Conservation (phyloP, 306 rosid genomes). For the Inga oerstediana region DNA sequence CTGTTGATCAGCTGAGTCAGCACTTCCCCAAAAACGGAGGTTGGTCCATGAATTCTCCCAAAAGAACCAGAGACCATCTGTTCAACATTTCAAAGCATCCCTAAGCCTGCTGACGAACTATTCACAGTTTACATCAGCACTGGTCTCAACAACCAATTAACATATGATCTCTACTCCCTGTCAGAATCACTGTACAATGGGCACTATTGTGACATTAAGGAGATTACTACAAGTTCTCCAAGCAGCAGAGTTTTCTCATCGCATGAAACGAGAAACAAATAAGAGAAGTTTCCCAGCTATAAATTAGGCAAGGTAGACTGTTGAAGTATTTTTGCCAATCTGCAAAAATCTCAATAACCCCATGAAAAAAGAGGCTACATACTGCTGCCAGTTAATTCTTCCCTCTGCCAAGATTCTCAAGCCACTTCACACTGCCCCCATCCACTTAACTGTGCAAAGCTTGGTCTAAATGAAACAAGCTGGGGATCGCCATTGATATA, state of each 20-base stretch:
- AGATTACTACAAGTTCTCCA: slow-evolving; percentile 39
- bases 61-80: slow-evolving; percentile 17
- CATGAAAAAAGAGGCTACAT: slow-evolving; percentile 44
- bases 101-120: slow-evolving; percentile 26
- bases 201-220: slow-evolving; percentile 37
- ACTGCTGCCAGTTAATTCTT: slow-evolving; percentile 37
- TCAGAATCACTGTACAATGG: slow-evolving; percentile 48
- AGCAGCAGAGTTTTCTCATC: slow-evolving; percentile 41
- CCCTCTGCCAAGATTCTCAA: slow-evolving; percentile 27
- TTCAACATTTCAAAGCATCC: slow-evolving; percentile 19
- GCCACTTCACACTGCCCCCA: slow-evolving; percentile 46
- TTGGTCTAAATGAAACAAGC: slow-evolving; percentile 37
- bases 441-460: slow-evolving; percentile 46
- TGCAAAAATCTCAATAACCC: slow-evolving; percentile 38
- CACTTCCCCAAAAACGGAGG: slow-evolving; percentile 23
- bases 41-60: slow-evolving; percentile 11
- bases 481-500: slow-evolving; percentile 33
- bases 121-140: slow-evolving; percentile 30
- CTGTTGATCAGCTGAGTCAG: slow-evolving; percentile 36
- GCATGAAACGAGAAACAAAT: slow-evolving; percentile 31
- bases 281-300: slow-evolving; percentile 19
- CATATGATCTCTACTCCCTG: slow-evolving; percentile 29
- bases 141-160: slow-evolving; percentile 37
- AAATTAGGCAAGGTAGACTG: slow-evolving; percentile 40
- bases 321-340: slow-evolving; percentile 33